phyloP scores from a whole-genome alignment of 345 rosid species.

The Aegle marmelos region DNA sequence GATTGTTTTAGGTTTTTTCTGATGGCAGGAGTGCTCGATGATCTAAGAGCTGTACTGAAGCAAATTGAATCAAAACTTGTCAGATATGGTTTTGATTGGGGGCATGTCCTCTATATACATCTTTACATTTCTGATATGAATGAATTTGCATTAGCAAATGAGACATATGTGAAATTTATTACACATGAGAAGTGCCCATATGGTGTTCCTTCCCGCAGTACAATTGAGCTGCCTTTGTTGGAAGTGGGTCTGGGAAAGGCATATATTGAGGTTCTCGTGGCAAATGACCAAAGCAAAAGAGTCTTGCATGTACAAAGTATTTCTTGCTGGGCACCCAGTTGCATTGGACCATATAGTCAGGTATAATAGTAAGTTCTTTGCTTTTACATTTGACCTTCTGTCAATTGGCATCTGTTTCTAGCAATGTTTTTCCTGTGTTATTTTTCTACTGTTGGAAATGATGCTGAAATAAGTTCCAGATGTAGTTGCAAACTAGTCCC shows the following conservation, averaged over 20 bases:
- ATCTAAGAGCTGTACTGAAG: constrained; percentile 53
- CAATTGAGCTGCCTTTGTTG: constrained; percentile 77
- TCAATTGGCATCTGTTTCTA: background rate
- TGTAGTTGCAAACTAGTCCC: background rate
- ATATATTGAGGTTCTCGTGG: constrained; percentile 75
- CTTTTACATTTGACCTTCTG: background rate
- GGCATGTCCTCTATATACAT: constrained; percentile 80
- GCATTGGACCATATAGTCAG: constrained; percentile 99
- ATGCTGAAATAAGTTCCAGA: background rate
- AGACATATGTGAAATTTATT: constrained; percentile 78
- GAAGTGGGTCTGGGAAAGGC: constrained; percentile 76
- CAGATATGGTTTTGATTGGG: constrained; percentile 62
- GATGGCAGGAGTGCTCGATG: constrained; percentile 66
- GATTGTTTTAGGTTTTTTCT: constrained; percentile 4
- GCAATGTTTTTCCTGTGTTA: background rate
- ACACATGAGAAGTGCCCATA: constrained; percentile 85
- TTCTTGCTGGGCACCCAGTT: constrained; percentile 98
- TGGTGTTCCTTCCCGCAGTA: constrained; percentile 99
- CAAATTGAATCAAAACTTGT: constrained; percentile 60
- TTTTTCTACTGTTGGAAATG: background rate
- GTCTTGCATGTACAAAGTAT: constrained; percentile 97
- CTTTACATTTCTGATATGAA: constrained; percentile 87
- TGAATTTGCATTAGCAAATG: constrained; percentile 73
- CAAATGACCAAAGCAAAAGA: constrained; percentile 65
- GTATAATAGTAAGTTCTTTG: constrained; percentile 29